These are phyloP conservation scores for Colletotrichum eleusines DNA, from an alignment of 2,329 filamentous ascomycete species.

Conservation along the genomic window DNA sequence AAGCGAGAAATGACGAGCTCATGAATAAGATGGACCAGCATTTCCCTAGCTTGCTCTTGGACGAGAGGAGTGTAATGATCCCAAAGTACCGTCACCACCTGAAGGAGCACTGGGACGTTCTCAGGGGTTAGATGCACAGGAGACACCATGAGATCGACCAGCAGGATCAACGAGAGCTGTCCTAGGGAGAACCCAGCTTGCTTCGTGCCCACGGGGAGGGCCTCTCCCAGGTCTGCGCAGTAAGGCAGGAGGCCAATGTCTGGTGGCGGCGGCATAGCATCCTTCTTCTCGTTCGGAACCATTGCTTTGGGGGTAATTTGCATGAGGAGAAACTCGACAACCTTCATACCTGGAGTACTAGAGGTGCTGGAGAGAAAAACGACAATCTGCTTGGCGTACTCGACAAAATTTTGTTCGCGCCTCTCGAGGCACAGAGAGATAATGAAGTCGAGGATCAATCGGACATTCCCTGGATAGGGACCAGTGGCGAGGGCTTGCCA, in stretches of 20 bases:
- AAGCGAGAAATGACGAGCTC: conserved; percentile 88
- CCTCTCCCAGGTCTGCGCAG: conserved; percentile 84
- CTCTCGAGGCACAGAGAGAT: conserved; percentile 93
- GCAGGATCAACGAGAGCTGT: conserved; percentile 90
- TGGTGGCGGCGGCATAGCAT: conserved; percentile 75
- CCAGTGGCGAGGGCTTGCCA: conserved; percentile 97
- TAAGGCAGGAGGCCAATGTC: conserved; percentile 86
- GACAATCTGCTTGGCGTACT: conserved; percentile 97
- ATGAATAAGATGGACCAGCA: conserved; percentile 97
- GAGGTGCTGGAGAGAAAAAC: conserved; percentile 90
- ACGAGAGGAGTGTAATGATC: conserved; percentile 96
- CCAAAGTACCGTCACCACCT: conserved; percentile 94
- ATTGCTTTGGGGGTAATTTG: conserved; percentile 97
- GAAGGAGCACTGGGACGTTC: conserved; percentile 85
- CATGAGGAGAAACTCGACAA: conserved; percentile 92
- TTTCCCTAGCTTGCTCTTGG: conserved; percentile 95
- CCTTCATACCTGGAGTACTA: conserved; percentile 82
- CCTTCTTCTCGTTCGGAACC: conserved; percentile 88
- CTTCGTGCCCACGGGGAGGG: conserved; percentile 89
- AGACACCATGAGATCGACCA: conserved; percentile 96
- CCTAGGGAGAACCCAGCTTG: conserved; percentile 92
- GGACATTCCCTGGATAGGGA: conserved; percentile 92
- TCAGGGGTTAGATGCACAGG: conserved; percentile 84
- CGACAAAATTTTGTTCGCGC: conserved; percentile 96
- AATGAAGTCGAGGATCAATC: conserved; percentile 94